Percentiles rank a stretch among this genome's conserved stretches.
Conservation (phyloP, 23 red algal genomes). For the Cyanidium caldarium region DNA sequence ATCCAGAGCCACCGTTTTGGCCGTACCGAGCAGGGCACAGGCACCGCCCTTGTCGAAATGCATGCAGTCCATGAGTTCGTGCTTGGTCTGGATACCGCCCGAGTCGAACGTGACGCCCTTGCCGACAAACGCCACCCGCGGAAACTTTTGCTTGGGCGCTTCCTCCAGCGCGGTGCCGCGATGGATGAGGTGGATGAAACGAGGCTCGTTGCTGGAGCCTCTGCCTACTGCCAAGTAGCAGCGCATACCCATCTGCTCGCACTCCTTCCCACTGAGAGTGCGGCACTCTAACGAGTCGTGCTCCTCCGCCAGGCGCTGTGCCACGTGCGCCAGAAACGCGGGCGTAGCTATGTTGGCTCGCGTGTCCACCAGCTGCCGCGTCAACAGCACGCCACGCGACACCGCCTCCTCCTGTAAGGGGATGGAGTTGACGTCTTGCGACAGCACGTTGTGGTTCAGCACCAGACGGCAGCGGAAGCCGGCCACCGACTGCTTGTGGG, state of each 20-base stretch:
- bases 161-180: conserved; percentile 14
- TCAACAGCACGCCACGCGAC: no score
- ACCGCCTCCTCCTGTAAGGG: no score
- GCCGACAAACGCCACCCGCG: conserved; percentile 60
- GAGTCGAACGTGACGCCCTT: conserved; percentile 82
- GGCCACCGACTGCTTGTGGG: no score
- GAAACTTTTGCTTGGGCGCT: no score
- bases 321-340: conserved; percentile 30
- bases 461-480: no score
- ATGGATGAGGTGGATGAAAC: conserved; percentile 90
- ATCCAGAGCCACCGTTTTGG: conserved; percentile 43
- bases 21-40: conserved; percentile 47
- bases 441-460: no score
- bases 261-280: conserved; percentile 41
- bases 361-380: no score
- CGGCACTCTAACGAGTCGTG: conserved; percentile 30
- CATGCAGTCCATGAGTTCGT: conserved; percentile 72
- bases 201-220: conserved; percentile 43
- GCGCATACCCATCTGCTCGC: conserved; percentile 62
- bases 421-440: no score
- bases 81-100: conserved; percentile 76
- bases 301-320: conserved; percentile 30
- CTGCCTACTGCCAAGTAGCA: conserved; percentile 61
- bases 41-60: conserved; percentile 89
- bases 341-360: no score